These are phyloP conservation scores for Aspergillus amoenus DNA, from an alignment of 2,329 filamentous ascomycete species.

Conservation along the genomic window DNA sequence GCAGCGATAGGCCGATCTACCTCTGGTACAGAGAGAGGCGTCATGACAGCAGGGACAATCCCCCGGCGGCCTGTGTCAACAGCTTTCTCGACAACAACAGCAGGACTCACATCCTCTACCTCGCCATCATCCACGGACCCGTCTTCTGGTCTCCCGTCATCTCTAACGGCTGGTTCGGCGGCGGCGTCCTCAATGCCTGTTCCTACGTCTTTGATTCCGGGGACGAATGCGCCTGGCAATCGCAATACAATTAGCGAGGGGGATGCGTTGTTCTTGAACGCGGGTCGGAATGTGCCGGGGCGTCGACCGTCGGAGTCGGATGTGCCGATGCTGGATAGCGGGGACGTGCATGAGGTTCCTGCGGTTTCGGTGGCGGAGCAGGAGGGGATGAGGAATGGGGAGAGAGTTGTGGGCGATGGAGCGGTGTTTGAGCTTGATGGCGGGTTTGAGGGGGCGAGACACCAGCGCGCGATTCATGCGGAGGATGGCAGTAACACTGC, in stretches of 20 bases:
- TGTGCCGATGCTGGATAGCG: slow-evolving; percentile 26
- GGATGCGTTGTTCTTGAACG: slow-evolving; percentile 13
- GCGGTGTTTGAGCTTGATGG: slow-evolving; percentile 23
- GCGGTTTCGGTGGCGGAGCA: slow-evolving; percentile 9
- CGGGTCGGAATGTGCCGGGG: too few relatives aligned
- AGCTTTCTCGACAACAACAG: not conserved
- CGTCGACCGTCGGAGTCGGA: slow-evolving; percentile 16
- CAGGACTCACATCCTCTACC: not conserved
- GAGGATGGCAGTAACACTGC: not conserved
- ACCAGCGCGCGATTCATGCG: slow-evolving; percentile 21
- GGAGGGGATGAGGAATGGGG: not conserved
- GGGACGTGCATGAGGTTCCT: slow-evolving; percentile 21
- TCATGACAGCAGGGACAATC: not conserved
- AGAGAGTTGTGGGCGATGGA: not conserved
- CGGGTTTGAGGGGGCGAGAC: slow-evolving; percentile 15
- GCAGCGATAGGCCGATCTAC: not conserved
- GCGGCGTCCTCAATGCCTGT: slow-evolving; percentile 4
- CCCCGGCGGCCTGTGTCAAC: slow-evolving; percentile 1
- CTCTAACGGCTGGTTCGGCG: slow-evolving; percentile 10
- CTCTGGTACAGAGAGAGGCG: not conserved
- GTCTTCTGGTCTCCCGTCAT: slow-evolving; percentile 6
- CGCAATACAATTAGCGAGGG: not conserved
- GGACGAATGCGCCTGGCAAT: not conserved
- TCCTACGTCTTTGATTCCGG: slow-evolving; percentile 1
- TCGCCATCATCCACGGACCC: not conserved